These are phyloP conservation scores for Monosporozyma yasuniensis DNA, from an alignment of 805 yeast species.

Conservation along the genomic window DNA sequence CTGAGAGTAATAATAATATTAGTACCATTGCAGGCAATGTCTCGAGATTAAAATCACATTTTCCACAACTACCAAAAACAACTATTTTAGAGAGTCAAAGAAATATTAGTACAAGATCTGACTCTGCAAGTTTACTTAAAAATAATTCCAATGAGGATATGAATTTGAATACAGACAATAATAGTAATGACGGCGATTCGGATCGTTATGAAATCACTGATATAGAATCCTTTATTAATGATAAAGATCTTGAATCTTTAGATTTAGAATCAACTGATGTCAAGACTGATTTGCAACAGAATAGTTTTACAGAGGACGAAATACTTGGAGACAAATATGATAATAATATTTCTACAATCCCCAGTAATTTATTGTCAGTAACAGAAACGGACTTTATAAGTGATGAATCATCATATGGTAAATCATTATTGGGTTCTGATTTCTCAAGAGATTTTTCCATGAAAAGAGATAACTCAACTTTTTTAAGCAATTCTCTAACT, in stretches of 20 bases:
- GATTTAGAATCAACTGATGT: conserved; percentile 10
- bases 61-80: conserved; percentile 8
- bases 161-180: background rate
- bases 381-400: conserved; percentile 8
- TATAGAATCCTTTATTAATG: conserved; percentile 27
- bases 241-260: conserved; percentile 23
- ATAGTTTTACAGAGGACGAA: conserved; percentile 1
- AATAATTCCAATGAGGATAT: background rate
- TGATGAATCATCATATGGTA: conserved; percentile 28
- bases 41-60: conserved; percentile 13
- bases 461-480: conserved; percentile 9
- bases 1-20: background rate
- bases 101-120: conserved; percentile 7
- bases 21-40: conserved; percentile 8
- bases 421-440: conserved; percentile 29
- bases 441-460: conserved; percentile 16
- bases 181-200: conserved; percentile 1
- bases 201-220: conserved; percentile 18
- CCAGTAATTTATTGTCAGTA: conserved; percentile 5
- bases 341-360: conserved; percentile 2
- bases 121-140: conserved; percentile 2
- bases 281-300: background rate
- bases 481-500: conserved; percentile 10
- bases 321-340: background rate
- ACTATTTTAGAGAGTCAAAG: conserved; percentile 6